A percentile compares a stretch with the other conserved stretches of the same genome.
These are phyloP conservation scores for Backusella psychrophila DNA, from an alignment of 192 early-diverging fungal species.

Conservation along the genomic window DNA sequence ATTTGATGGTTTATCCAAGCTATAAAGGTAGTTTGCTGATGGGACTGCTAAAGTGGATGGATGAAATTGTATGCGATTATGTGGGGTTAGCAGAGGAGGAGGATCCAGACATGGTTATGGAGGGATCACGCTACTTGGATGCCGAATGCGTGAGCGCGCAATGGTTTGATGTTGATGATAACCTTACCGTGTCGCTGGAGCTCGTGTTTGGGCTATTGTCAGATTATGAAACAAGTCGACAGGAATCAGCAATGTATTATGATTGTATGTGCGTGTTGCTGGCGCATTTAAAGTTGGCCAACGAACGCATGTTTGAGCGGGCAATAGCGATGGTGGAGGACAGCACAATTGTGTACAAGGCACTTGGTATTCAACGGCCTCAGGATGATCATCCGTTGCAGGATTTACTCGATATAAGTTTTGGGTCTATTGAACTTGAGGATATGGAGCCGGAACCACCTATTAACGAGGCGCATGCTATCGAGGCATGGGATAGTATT, in stretches of 20 bases:
- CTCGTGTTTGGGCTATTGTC: not conserved
- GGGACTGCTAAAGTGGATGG: conserved; percentile 27
- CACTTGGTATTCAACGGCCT: not conserved
- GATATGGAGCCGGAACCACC: not conserved
- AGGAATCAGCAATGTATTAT: not conserved
- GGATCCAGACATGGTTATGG: not conserved
- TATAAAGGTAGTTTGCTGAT: not conserved
- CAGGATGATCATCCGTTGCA: not conserved
- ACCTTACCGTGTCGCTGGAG: not conserved
- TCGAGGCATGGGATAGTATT: not conserved
- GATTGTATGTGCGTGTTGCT: not conserved
- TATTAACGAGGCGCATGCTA: not conserved
- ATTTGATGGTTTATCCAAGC: not conserved
- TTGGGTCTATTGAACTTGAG: not conserved
- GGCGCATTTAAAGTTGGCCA: not conserved
- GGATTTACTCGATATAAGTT: not conserved
- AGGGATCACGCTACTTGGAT: not conserved
- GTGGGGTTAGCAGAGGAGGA: conserved; percentile 33
- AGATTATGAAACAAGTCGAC: not conserved
- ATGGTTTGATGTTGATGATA: conserved; percentile 17
- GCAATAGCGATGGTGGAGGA: not conserved
- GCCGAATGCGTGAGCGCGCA: not conserved
- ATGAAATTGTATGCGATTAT: conserved; percentile 24
- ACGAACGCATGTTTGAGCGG: not conserved
- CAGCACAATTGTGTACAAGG: not conserved